A percentile compares a stretch with the other conserved stretches of the same genome.
Conservation (phyloP, 1,284 basidiomycete genomes). For the Naganishia cerealis region DNA sequence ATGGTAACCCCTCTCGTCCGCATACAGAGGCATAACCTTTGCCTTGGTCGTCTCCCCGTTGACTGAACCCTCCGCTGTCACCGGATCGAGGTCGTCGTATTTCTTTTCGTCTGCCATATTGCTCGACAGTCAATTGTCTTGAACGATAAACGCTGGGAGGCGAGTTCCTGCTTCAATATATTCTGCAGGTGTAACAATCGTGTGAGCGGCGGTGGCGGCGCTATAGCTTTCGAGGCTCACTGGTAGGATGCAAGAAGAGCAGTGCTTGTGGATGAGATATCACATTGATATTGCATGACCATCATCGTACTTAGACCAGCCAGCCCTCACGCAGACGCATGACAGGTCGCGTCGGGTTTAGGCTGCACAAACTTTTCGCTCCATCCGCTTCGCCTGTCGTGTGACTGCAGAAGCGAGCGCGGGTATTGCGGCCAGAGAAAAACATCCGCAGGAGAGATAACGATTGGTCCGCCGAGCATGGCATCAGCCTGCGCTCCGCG, state of each 20-base stretch:
- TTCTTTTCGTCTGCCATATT: constrained; percentile 29
- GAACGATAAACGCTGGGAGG: neutral
- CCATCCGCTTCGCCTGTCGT: constrained; percentile 1
- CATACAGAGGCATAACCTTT: constrained; percentile 29
- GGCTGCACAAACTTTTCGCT: neutral
- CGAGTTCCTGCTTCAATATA: neutral
- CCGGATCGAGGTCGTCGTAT: constrained; percentile 15
- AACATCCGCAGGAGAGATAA: neutral
- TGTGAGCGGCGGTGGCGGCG: too few species aligned
- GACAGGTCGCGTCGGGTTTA: neutral
- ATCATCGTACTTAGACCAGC: neutral
- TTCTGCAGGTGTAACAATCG: neutral
- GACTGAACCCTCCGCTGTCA: constrained; percentile 4
- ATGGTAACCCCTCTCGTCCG: constrained; percentile 31
- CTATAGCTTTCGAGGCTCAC: too few species aligned
- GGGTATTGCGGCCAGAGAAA: neutral
- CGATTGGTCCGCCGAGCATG: neutral
- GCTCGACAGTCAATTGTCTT: neutral
- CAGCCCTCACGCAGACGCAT: neutral
- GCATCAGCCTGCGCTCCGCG: too few species aligned
- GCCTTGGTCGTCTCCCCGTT: constrained; percentile 13
- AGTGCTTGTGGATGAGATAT: neutral
- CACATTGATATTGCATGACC: neutral
- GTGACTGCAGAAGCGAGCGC: neutral
- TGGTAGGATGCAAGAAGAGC: too few species aligned